Percentiles rank a stretch among this genome's conserved stretches.
Evolutionary conservation across 2,329 filamentous ascomycete genomes (phyloP).

Genomic region (Hypoxylon sp.): DNA sequence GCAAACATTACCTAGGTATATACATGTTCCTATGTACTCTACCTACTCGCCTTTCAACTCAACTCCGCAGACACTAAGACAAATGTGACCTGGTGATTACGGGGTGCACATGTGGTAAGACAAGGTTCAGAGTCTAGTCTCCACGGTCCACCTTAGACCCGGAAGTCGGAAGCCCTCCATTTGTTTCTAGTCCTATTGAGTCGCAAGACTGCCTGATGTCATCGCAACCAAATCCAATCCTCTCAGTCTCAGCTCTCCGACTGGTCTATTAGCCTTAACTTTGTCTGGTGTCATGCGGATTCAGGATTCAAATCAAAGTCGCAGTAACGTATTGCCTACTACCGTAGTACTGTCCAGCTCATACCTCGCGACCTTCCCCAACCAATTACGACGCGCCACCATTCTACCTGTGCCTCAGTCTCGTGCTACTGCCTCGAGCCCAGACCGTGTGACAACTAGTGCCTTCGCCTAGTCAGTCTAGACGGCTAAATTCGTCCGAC

Average conservation of each 20-base stretch:
- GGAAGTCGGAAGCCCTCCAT: constrained; percentile 30
- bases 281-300: constrained; percentile 26
- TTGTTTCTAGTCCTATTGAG: constrained; percentile 26
- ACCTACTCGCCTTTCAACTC: not conserved
- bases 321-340: constrained; percentile 24
- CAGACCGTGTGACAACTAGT: constrained; percentile 41
- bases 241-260: constrained; percentile 22
- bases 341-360: constrained; percentile 32
- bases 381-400: constrained; percentile 45
- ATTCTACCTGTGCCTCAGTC: constrained; percentile 37
- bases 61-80: not conserved
- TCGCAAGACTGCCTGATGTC: constrained; percentile 39
- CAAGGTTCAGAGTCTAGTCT: constrained; percentile 13
- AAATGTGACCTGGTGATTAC: not conserved
- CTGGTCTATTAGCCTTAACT: constrained; percentile 19
- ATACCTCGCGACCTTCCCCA: constrained; percentile 16
- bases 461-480: constrained; percentile 19
- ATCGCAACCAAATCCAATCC: constrained; percentile 22
- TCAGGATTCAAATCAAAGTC: constrained; percentile 19
- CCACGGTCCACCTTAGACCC: constrained; percentile 3
- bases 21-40: not conserved
- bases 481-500: constrained; percentile 42
- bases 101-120: not conserved
- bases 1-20: too few relatives aligned
- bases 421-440: constrained; percentile 36